A percentile compares a stretch with the other conserved stretches of the same genome.
phyloP scores from a whole-genome alignment of 441 rosid species.

The Arabidopsis lyrata region DNA sequence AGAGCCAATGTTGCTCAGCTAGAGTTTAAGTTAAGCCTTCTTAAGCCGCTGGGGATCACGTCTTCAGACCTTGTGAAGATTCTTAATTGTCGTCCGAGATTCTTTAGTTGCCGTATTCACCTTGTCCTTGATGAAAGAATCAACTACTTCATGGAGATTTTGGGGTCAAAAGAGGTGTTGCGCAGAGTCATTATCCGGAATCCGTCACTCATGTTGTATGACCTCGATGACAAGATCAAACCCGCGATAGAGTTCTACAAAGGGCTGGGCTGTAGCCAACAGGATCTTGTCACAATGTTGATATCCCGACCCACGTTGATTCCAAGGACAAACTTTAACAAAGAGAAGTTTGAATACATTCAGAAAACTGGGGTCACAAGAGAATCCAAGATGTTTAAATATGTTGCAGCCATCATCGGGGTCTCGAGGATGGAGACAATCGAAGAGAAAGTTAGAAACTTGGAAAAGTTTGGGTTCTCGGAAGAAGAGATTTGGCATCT shows the following conservation, averaged over 20 bases:
- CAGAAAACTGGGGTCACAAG: constrained; percentile 56
- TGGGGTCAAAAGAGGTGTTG: constrained; percentile 69
- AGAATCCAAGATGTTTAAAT: constrained; percentile 75
- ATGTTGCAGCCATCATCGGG: constrained; percentile 67
- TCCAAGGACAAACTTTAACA: constrained; percentile 63
- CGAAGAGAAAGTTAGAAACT: constrained; percentile 67
- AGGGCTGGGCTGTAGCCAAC: constrained; percentile 55
- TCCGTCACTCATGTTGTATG: constrained; percentile 80
- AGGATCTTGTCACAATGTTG: constrained; percentile 66
- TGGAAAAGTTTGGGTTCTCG: constrained; percentile 72
- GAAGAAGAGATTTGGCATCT: constrained; percentile 76
- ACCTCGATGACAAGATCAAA: constrained; percentile 59
- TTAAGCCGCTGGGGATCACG: constrained; percentile 63
- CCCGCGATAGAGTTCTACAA: constrained; percentile 66
- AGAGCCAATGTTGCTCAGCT: constrained; percentile 57
- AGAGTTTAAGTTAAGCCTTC: constrained; percentile 61
- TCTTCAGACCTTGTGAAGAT: constrained; percentile 82
- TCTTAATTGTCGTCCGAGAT: constrained; percentile 75
- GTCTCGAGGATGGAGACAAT: constrained; percentile 77
- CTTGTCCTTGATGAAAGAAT: constrained; percentile 68
- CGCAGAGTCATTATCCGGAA: constrained; percentile 71
- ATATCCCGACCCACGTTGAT: constrained; percentile 75
- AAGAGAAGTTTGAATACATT: constrained; percentile 75
- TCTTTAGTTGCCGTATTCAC: constrained; percentile 66
- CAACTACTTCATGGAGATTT: constrained; percentile 55